phyloP scores from a whole-genome alignment of 345 rosid species.

The Chamaenerion angustifolium region DNA sequence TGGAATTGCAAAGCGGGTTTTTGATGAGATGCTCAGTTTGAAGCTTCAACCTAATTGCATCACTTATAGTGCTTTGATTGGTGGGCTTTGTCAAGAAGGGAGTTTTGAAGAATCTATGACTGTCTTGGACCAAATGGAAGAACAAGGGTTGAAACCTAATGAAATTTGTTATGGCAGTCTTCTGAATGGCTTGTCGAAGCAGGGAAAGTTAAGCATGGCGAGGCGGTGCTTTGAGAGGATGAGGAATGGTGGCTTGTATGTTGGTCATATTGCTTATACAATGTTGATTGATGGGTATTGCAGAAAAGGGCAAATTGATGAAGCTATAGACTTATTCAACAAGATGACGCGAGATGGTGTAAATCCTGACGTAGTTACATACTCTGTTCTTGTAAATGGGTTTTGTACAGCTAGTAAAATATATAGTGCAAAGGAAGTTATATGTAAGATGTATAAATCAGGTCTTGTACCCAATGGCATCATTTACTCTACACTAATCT shows the following conservation, averaged over 20 bases:
- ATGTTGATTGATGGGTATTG: conserved; percentile 64
- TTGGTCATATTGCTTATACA: conserved; percentile 50
- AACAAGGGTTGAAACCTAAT: conserved; percentile 32
- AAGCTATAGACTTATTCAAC: conserved; percentile 40
- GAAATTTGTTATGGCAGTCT: conserved; percentile 58
- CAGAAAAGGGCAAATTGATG: conserved; percentile 42
- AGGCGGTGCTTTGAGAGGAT: conserved; percentile 47
- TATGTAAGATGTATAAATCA: conserved; percentile 52
- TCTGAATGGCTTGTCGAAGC: conserved; percentile 60
- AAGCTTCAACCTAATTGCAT: conserved; percentile 40
- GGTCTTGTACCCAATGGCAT: conserved; percentile 48
- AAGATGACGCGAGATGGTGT: conserved; percentile 48
- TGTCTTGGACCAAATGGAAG: conserved; percentile 48
- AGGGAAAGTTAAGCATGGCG: conserved; percentile 43
- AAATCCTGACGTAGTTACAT: conserved; percentile 58
- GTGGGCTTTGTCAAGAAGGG: conserved; percentile 39
- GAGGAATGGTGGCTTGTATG: conserved; percentile 37
- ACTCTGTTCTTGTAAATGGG: conserved; percentile 73
- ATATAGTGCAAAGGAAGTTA: conserved; percentile 34
- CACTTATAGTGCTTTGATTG: conserved; percentile 59
- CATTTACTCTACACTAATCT: conserved; percentile 44
- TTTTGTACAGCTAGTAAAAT: conserved; percentile 39
- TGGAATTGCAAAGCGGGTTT: conserved; percentile 36
- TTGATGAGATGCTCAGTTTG: conserved; percentile 52
- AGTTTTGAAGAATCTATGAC: conserved; percentile 49